Conservation (phyloP, 306 rosid species). For the Oemleria cerasiformis region DNA sequence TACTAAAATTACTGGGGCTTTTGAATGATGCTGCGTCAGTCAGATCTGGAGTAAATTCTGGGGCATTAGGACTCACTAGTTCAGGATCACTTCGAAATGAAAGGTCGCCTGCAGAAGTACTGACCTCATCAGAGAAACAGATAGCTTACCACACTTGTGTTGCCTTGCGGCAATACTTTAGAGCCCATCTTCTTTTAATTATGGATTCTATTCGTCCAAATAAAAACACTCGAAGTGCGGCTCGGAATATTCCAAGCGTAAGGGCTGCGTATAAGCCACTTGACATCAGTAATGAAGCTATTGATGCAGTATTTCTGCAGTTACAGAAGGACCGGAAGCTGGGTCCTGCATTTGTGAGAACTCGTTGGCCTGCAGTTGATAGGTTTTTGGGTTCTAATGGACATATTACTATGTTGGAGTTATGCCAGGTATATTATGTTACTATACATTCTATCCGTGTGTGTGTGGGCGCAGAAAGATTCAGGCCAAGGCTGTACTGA, state of each 20-base stretch:
- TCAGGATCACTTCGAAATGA: conserved; percentile 81
- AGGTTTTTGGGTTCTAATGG: conserved; percentile 76
- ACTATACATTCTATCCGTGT: background rate
- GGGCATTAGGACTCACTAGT: conserved; percentile 61
- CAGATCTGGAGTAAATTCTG: conserved; percentile 87
- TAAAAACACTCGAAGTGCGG: conserved; percentile 77
- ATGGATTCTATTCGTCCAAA: conserved; percentile 92
- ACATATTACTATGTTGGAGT: conserved; percentile 83
- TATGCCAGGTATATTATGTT: conserved; percentile 76
- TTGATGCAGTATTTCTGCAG: conserved; percentile 79
- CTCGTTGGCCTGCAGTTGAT: conserved; percentile 85
- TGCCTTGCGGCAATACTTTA: conserved; percentile 89
- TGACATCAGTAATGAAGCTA: conserved; percentile 86
- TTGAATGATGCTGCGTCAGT: conserved; percentile 84
- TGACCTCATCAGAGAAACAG: conserved; percentile 95
- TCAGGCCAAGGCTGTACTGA: background rate
- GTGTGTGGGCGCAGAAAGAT: background rate
- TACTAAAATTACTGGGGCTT: conserved; percentile 73
- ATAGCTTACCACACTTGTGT: conserved; percentile 92
- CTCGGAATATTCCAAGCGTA: conserved; percentile 73
- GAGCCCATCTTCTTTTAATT: conserved; percentile 87
- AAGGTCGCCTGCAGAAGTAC: conserved; percentile 75
- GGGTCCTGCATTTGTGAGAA: conserved; percentile 90
- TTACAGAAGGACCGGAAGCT: conserved; percentile 95
- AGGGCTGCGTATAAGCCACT: conserved; percentile 97